Evolutionary conservation across 1,284 basidiomycete genomes (phyloP), one percentile per base, ranked within the genome.

Genomic region (Ganoderma lingzhi): DNA sequence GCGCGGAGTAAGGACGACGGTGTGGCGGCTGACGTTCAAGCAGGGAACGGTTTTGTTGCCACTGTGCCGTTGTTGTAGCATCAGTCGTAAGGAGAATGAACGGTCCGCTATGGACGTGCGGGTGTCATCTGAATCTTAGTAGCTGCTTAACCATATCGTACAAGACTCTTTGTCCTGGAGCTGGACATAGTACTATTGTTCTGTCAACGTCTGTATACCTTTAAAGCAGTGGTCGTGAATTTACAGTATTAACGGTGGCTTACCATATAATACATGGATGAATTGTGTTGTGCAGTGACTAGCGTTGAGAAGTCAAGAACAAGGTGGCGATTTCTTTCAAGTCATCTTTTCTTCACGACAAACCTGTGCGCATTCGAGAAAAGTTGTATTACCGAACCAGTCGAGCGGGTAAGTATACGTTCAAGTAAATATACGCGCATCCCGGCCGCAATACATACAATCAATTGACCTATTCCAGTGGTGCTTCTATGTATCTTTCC

Each of bases 341-440:
- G 28, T 37, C 56, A n/a, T 32, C 5, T 35, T 32, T 35, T 23
- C 45, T 48, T 48, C n/a, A 23, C n/a, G 5, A 45, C 6, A 48
- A n/a, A 9, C 23, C n/a, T n/a, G n/a, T n/a, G n/a, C n/a, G n/a
- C 30, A 32, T 32, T 4, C 1, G 6, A n/a, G 10, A 61, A 61
- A 28, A 2, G 39, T 60, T 9, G 17, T n/a, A 61, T 61, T 61
- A 39, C 59, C 12, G 39, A 61, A 42, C 59, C 59, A 8, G 59
- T 61, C 59, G 59, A 44, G 59, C 28, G 8, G 41, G n/a, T n/a
- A n/a, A n/a, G n/a, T n/a, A n/a, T 39, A 42, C 14, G 42, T 44
- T 41, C 5, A 35, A 19, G 15, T 12, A 23, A 15, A 48, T 48
- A 19, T 2, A 41, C 17, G 58, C 19, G 28, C 58, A 9, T 41